Evolutionary conservation across 805 yeast genomes (phyloP).

Genomic region (Saccharomyces jurei): DNA sequence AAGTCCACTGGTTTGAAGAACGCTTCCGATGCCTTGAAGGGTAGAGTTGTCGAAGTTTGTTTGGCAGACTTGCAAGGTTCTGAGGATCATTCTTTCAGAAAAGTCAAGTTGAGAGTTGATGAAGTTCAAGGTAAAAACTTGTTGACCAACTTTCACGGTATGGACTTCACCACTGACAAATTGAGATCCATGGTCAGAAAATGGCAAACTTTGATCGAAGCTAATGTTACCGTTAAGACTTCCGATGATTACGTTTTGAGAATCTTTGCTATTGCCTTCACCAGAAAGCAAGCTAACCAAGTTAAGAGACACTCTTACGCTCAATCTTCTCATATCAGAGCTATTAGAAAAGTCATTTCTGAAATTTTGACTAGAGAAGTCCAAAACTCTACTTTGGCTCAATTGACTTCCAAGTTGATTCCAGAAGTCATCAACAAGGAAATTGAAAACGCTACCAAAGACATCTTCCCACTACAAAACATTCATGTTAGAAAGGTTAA

Average conservation of each 20-base stretch:
- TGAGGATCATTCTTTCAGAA: constrained; percentile 98
- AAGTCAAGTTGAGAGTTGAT: constrained; percentile 93
- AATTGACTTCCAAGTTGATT: constrained; percentile 91
- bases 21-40: constrained; percentile 96
- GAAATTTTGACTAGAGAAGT: constrained; percentile 97
- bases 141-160: constrained; percentile 98
- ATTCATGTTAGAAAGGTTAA: constrained; percentile 98
- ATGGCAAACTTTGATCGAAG: constrained; percentile 98
- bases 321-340: constrained; percentile 93
- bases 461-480: constrained; percentile 95
- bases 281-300: constrained; percentile 95
- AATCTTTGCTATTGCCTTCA: constrained; percentile 95
- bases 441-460: constrained; percentile 90
- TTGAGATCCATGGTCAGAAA: constrained; percentile 95
- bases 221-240: constrained; percentile 95
- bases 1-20: constrained; percentile 95
- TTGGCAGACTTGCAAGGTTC: constrained; percentile 97
- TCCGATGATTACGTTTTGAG: constrained; percentile 95
- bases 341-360: constrained; percentile 91
- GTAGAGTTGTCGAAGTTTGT: constrained; percentile 91
- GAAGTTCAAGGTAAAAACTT: constrained; percentile 98
- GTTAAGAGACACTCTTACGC: constrained; percentile 96
- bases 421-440: constrained; percentile 98
- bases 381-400: constrained; percentile 87
- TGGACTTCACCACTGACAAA: constrained; percentile 96